Percentiles rank a stretch among this genome's conserved stretches.
Evolutionary conservation across 2,329 filamentous ascomycete genomes (phyloP).

Genomic region (Cadophora sp.): DNA sequence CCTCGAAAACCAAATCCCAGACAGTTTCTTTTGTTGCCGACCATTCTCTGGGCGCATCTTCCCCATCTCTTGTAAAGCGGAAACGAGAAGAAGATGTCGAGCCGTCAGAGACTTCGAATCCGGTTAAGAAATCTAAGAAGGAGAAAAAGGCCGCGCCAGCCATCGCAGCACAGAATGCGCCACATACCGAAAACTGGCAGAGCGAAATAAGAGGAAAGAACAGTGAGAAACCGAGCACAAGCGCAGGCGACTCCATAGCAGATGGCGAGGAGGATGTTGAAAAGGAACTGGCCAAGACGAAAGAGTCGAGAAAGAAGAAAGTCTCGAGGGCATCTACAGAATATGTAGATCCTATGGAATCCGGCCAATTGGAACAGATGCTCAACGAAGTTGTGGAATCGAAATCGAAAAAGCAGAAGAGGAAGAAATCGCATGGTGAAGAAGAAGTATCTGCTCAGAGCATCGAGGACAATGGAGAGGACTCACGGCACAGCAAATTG

Average conservation of each 20-base stretch:
- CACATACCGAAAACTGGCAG: neutral
- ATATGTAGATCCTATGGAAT: neutral
- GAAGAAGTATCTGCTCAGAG: constrained; percentile 7
- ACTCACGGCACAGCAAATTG: constrained; percentile 51
- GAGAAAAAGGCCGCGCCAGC: neutral
- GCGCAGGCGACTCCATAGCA: neutral
- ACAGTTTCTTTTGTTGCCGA: neutral
- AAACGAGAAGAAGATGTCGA: constrained; percentile 15
- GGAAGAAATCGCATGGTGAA: constrained; percentile 19
- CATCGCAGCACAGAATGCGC: neutral
- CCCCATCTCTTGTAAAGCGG: constrained; percentile 11
- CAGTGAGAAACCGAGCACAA: neutral
- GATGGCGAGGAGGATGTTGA: neutral
- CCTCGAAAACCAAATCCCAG: constrained; percentile 33
- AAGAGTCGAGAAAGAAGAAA: constrained; percentile 14
- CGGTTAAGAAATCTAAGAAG: constrained; percentile 26
- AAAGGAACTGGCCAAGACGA: neutral
- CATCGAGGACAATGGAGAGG: constrained; percentile 25
- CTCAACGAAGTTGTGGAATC: neutral
- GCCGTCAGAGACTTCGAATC: neutral
- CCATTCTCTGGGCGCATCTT: neutral
- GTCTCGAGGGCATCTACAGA: neutral
- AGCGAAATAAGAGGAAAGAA: neutral
- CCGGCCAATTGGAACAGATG: neutral
- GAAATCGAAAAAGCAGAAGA: constrained; percentile 28